Evolutionary conservation across 2,329 filamentous ascomycete species (phyloP).

Genomic region (Penicillium corylophilum): DNA sequence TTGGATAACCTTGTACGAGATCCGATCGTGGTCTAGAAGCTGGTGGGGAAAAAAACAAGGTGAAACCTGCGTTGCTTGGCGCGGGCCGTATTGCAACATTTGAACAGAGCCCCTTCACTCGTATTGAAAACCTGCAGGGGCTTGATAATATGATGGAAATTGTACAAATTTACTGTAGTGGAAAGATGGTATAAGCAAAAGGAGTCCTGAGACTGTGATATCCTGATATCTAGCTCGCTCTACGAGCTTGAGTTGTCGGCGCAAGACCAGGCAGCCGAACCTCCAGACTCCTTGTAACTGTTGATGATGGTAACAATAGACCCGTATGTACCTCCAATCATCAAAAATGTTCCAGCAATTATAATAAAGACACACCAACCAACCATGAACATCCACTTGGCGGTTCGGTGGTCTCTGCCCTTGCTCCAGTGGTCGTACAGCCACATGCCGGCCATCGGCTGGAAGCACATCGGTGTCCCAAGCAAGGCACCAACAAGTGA

Average conservation of each 20-base stretch:
- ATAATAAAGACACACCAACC: conserved; percentile 36
- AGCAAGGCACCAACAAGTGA: conserved; percentile 23
- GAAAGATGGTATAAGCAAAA: neutral
- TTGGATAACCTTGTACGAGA: neutral
- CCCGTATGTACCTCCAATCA: conserved; percentile 48
- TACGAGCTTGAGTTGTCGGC: conserved; percentile 41
- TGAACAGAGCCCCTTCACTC: neutral
- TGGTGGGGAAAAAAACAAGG: neutral
- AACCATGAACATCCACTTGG: conserved; percentile 17
- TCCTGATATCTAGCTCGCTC: neutral
- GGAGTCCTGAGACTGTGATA: neutral
- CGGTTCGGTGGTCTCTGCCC: conserved; percentile 13
- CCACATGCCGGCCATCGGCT: conserved; percentile 45
- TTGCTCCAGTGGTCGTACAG: conserved; percentile 39
- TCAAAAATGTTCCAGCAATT: conserved; percentile 41
- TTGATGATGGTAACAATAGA: conserved; percentile 43
- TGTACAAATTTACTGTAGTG: neutral
- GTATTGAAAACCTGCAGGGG: too few species aligned
- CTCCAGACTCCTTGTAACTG: conserved; percentile 36
- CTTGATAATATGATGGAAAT: neutral
- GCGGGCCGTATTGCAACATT: neutral
- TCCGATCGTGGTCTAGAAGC: neutral
- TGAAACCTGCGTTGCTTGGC: conserved; percentile 3
- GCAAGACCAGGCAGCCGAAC: conserved; percentile 44
- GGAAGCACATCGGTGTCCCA: conserved; percentile 21